Conservation (phyloP, 495 filamentous ascomycete species). For the Cudoniella acicularis region DNA sequence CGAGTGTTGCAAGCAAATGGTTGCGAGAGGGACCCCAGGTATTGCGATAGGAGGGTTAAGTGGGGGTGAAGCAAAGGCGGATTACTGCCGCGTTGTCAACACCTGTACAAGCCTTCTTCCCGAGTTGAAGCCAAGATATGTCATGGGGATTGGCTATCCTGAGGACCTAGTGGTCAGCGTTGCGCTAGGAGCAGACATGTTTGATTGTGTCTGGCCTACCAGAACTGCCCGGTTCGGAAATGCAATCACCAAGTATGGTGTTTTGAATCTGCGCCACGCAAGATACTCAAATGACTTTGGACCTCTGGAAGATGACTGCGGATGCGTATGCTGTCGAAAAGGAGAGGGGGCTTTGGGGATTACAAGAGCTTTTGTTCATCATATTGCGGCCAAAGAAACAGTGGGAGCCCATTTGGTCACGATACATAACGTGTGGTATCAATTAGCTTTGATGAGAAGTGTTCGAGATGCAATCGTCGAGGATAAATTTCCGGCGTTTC, state of each 20-base stretch:
- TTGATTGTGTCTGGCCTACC: slow-evolving; percentile 99
- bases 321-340: slow-evolving; percentile 68
- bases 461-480: slow-evolving; percentile 76
- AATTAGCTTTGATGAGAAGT: slow-evolving; percentile 74
- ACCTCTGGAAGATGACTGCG: slow-evolving; percentile 78
- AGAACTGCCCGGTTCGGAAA: slow-evolving; percentile 94
- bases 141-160: slow-evolving; percentile 97
- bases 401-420: slow-evolving; percentile 92
- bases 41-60: slow-evolving; percentile 95
- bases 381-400: slow-evolving; percentile 90
- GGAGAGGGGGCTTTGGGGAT: slow-evolving; percentile 74
- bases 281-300: slow-evolving; percentile 73
- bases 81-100: slow-evolving; percentile 64
- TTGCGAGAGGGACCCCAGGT: slow-evolving; percentile 84
- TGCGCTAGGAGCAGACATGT: slow-evolving; percentile 96
- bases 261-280: slow-evolving; percentile 78
- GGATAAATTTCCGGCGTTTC: slow-evolving; percentile 74
- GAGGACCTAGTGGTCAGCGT: slow-evolving; percentile 91
- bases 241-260: slow-evolving; percentile 77
- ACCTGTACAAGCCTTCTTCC: slow-evolving; percentile 83
- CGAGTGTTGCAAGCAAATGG: slow-evolving; percentile 87
- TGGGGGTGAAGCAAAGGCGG: slow-evolving; percentile 66
- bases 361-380: slow-evolving; percentile 85
- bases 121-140: slow-evolving; percentile 89
- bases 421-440: slow-evolving; percentile 91